Evolutionary conservation across 2,329 filamentous ascomycete genomes (phyloP).

Genomic region (Sclerotinia sclerotiorum): DNA sequence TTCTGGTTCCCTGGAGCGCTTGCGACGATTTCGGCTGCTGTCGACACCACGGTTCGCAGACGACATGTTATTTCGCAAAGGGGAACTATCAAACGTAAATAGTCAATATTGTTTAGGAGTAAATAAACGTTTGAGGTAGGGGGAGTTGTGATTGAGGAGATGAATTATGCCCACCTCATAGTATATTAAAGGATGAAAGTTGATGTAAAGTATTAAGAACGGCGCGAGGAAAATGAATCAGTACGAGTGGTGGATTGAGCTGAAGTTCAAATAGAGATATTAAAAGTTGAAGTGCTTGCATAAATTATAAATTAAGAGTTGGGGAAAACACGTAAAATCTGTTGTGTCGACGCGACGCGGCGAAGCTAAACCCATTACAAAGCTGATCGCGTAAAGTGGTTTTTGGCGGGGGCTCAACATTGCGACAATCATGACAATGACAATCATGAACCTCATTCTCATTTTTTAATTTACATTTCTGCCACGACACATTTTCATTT

Average conservation of each 20-base stretch:
- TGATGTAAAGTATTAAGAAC: constrained; percentile 5
- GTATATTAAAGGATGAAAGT: constrained; percentile 1
- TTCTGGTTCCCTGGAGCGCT: constrained; percentile 65
- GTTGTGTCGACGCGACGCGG: constrained; percentile 8
- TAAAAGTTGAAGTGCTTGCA: constrained; percentile 14
- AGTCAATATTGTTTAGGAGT: constrained; percentile 25
- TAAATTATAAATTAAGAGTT: constrained; percentile 11
- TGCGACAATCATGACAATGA: not conserved
- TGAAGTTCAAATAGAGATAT: constrained; percentile 1
- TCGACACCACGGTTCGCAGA: constrained; percentile 76
- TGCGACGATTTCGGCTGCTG: constrained; percentile 51
- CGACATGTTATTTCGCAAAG: constrained; percentile 75
- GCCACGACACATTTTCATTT: not conserved
- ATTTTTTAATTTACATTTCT: not conserved
- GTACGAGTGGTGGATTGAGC: constrained; percentile 6
- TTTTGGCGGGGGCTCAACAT: constrained; percentile 24
- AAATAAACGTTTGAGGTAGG: constrained; percentile 16
- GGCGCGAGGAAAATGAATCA: not conserved
- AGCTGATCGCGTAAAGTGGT: constrained; percentile 31
- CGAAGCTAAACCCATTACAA: constrained; percentile 13
- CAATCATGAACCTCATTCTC: not conserved
- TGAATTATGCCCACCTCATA: constrained; percentile 36
- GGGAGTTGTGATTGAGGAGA: not conserved
- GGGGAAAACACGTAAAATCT: constrained; percentile 18
- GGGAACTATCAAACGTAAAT: constrained; percentile 61